Percentiles rank a stretch among this genome's conserved stretches.
phyloP scores from a whole-genome alignment of 495 filamentous ascomycete species.

The Endocarpon pusillum region DNA sequence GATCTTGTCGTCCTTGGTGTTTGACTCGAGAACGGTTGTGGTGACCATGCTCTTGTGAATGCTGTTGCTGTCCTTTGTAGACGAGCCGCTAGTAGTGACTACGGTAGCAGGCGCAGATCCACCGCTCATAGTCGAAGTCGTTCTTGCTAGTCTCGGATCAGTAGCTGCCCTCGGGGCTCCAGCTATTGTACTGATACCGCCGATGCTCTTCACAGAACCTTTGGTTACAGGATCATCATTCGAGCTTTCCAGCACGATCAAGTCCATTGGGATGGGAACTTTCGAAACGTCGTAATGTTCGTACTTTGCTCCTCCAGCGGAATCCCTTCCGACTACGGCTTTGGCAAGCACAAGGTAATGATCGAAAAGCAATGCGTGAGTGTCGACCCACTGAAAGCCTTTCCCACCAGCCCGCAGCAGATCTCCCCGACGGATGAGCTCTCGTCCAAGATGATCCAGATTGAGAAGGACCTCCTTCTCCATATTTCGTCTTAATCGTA shows the following conservation, averaged over 20 bases:
- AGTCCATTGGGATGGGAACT: constrained; percentile 91
- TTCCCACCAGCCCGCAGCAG: constrained; percentile 66
- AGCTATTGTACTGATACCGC: constrained; percentile 40
- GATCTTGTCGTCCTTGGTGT: constrained; percentile 53
- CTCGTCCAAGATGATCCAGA: constrained; percentile 75
- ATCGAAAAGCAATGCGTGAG: constrained; percentile 84
- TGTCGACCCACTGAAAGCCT: constrained; percentile 83
- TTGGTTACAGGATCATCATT: constrained; percentile 83
- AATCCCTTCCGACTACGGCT: constrained; percentile 47
- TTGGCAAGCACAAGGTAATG: constrained; percentile 94
- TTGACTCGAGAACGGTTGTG: constrained; percentile 35
- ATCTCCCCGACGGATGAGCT: constrained; percentile 78
- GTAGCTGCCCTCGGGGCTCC: constrained; percentile 23
- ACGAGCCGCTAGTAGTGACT: constrained; percentile 24
- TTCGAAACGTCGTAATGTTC: constrained; percentile 93
- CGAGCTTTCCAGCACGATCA: constrained; percentile 77
- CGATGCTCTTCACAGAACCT: constrained; percentile 59
- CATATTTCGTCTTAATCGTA: constrained; percentile 76
- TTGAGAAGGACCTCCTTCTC: constrained; percentile 69
- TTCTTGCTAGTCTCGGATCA: constrained; percentile 34
- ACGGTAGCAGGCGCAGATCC: constrained; percentile 39
- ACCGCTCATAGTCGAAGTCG: constrained; percentile 25
- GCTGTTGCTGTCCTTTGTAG: constrained; percentile 7
- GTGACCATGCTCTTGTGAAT: constrained; percentile 29
- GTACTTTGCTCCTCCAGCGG: constrained; percentile 44